Conservation (phyloP, 768 basidiomycete genomes). For the Leccinum variicolor region DNA sequence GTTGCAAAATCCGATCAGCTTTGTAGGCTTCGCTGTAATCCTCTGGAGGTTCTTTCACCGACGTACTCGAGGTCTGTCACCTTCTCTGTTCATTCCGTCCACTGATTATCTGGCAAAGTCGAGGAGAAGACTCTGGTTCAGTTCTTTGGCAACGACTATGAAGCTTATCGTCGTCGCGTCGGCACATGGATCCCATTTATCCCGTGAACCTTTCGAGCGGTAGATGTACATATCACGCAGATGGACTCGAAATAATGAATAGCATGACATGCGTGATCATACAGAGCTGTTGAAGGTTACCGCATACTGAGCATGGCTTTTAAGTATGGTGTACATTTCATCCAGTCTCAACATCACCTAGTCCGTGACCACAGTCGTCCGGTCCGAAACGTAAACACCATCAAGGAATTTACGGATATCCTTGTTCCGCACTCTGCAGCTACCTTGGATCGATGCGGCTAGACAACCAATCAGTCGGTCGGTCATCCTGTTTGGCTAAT, state of each 20-base stretch:
- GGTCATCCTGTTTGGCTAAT: background rate
- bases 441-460: constrained; percentile 96
- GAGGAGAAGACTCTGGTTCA: constrained; percentile 77
- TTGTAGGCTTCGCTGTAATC: constrained; percentile 59
- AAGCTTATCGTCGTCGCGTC: constrained; percentile 68
- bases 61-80: constrained; percentile 68
- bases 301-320: constrained; percentile 20
- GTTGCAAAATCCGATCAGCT: constrained; percentile 80
- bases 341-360: constrained; percentile 19
- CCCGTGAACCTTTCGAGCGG: constrained; percentile 37
- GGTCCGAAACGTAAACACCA: constrained; percentile 88
- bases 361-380: constrained; percentile 55
- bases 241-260: constrained; percentile 5
- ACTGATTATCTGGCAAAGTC: constrained; percentile 39
- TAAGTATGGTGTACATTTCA: constrained; percentile 10
- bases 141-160: constrained; percentile 91
- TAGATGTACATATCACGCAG: background rate
- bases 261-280: constrained; percentile 26
- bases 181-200: constrained; percentile 90
- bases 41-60: constrained; percentile 86
- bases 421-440: constrained; percentile 98
- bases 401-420: constrained; percentile 99
- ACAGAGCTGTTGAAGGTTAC: constrained; percentile 23
- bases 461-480: constrained; percentile 8
- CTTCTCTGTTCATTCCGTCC: background rate